These are phyloP conservation scores for Alopecurus myosuroides DNA, from an alignment of 176 grass and related monocot species.

Conservation along the genomic window DNA sequence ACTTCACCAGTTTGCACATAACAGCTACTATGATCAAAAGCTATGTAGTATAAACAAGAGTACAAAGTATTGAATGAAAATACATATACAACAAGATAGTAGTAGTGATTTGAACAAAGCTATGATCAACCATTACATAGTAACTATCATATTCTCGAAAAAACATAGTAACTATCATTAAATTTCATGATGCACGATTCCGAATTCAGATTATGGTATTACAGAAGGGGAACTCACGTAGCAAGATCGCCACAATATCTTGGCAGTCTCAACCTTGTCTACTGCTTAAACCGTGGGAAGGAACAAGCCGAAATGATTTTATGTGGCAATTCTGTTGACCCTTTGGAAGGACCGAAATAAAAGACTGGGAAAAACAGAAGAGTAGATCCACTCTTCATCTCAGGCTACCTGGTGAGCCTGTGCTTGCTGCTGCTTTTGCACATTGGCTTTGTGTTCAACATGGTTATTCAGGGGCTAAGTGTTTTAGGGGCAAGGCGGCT, in stretches of 20 bases:
- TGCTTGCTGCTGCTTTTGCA: slow-evolving; percentile 48
- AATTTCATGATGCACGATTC: not conserved
- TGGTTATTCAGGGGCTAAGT: too few relatives aligned
- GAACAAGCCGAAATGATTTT: too few relatives aligned
- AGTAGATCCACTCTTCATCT: not conserved
- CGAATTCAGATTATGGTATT: not conserved
- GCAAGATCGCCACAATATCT: not conserved
- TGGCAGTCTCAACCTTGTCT: too few relatives aligned
- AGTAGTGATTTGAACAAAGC: too few relatives aligned
- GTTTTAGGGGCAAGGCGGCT: too few relatives aligned
- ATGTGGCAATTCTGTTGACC: not conserved
- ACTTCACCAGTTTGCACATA: too few relatives aligned
- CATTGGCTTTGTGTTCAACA: slow-evolving; percentile 63
- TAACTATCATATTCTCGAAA: not conserved
- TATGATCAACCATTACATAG: too few relatives aligned
- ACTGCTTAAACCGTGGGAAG: too few relatives aligned
- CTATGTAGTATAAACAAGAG: too few relatives aligned
- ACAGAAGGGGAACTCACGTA: not conserved
- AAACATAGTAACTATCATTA: not conserved
- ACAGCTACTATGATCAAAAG: too few relatives aligned
- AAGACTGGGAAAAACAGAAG: not conserved
- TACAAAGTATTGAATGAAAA: too few relatives aligned
- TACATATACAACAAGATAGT: too few relatives aligned
- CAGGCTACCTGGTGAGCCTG: not conserved
- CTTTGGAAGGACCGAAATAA: not conserved